Conservation (phyloP, 192 early-diverging fungal species). For the Podila verticillata region DNA sequence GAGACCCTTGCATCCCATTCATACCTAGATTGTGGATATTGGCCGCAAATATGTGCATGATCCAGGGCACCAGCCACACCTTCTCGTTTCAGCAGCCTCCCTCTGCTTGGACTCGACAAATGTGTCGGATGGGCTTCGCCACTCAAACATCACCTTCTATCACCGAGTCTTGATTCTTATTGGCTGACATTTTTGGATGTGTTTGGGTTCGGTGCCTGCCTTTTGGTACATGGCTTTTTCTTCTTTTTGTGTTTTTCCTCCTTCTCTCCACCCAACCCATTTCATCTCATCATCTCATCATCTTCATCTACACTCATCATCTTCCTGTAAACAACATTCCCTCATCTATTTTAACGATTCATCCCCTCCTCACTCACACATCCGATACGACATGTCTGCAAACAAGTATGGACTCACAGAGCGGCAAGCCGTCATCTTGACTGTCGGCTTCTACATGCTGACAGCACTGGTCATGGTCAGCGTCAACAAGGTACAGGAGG, state of each 20-base stretch:
- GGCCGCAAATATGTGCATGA: too few relatives aligned
- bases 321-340: background rate
- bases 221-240: background rate
- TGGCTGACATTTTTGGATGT: background rate
- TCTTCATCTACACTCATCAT: background rate
- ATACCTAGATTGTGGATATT: too few relatives aligned
- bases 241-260: background rate
- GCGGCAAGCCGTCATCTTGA: slow-evolving; percentile 28
- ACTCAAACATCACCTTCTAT: background rate
- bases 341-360: background rate
- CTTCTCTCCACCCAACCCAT: background rate
- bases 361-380: background rate
- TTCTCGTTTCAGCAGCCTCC: too few relatives aligned
- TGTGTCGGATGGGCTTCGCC: too few relatives aligned
- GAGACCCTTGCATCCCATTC: too few relatives aligned
- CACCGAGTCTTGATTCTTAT: background rate
- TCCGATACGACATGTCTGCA: background rate
- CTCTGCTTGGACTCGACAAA: too few relatives aligned
- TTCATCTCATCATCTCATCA: background rate
- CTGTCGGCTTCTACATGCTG: slow-evolving; percentile 44
- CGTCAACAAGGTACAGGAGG: slow-evolving; percentile 55
- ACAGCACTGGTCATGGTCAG: slow-evolving; percentile 53
- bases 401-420: slow-evolving; percentile 23
- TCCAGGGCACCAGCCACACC: too few relatives aligned
- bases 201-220: background rate